These are phyloP conservation scores for Ricinus communis DNA, from an alignment of 345 rosid species.

Conservation along the genomic window DNA sequence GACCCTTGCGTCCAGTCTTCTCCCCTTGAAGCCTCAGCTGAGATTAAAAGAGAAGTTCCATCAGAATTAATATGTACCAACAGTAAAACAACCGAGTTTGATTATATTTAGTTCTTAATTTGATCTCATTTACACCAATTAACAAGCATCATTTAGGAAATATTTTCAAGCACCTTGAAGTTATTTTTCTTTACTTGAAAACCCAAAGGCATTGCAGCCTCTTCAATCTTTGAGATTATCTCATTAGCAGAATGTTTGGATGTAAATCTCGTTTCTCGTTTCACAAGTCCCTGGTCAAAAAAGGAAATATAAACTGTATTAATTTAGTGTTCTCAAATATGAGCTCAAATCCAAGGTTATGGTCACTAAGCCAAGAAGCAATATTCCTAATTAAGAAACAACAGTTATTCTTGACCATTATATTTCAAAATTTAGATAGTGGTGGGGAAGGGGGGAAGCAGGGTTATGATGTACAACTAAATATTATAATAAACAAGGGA, in stretches of 20 bases:
- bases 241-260: conserved; percentile 83
- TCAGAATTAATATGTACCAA: conserved; percentile 8
- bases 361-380: conserved; percentile 4
- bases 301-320: conserved; percentile 19
- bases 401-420: not conserved
- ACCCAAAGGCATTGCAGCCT: conserved; percentile 82
- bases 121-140: not conserved
- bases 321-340: conserved; percentile 11
- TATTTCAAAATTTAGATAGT: not conserved
- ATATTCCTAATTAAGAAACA: not conserved
- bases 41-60: conserved; percentile 6
- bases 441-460: too few relatives aligned
- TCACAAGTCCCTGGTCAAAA: conserved; percentile 70
- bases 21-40: conserved; percentile 94
- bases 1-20: conserved; percentile 99
- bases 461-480: too few relatives aligned
- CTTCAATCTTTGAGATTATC: conserved; percentile 87
- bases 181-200: conserved; percentile 93
- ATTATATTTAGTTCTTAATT: not conserved
- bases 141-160: not conserved
- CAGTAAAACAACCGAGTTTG: not conserved
- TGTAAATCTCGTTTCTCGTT: conserved; percentile 89
- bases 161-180: conserved; percentile 55
- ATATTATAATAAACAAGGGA: not conserved
- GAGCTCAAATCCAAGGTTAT: not conserved